These are phyloP conservation scores for Globisporangium alternatum DNA, from an alignment of 352 stramenopile species.

Conservation along the genomic window DNA sequence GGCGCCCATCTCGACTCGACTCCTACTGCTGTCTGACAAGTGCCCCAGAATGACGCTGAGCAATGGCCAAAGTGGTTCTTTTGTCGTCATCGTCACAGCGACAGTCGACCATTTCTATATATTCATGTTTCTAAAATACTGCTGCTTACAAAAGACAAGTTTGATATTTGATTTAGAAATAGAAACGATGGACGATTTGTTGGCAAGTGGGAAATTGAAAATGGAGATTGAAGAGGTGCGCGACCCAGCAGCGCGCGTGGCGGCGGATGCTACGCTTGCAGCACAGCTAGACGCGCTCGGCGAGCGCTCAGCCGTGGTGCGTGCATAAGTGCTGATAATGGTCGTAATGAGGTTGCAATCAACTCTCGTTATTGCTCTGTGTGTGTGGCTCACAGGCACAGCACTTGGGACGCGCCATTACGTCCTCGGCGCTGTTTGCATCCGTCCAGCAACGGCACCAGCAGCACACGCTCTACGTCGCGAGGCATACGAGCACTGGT, in stretches of 20 bases:
- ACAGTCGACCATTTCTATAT: not conserved
- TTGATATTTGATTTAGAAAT: not conserved
- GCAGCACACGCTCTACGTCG: constrained; percentile 43
- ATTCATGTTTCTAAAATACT: constrained; percentile 14
- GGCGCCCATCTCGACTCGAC: constrained; percentile 40
- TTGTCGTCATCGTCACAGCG: constrained; percentile 7
- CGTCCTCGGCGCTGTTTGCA: constrained; percentile 40
- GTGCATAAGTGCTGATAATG: not conserved
- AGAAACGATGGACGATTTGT: not conserved
- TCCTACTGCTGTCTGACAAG: not conserved
- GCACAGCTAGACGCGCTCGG: constrained; percentile 44
- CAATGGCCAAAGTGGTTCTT: not conserved
- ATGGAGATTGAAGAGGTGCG: constrained; percentile 23
- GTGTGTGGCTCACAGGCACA: constrained; percentile 39
- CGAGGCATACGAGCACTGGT: constrained; percentile 14
- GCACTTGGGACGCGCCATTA: constrained; percentile 59
- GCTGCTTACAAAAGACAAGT: not conserved
- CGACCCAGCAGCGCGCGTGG: constrained; percentile 23
- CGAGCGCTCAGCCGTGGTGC: constrained; percentile 41
- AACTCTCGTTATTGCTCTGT: not conserved
- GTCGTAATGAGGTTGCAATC: not conserved
- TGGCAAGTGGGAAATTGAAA: not conserved
- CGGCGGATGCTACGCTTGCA: constrained; percentile 17
- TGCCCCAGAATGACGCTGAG: not conserved
- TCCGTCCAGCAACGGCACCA: constrained; percentile 19